Evolutionary conservation across 2,329 filamentous ascomycete species (phyloP).

Genomic region (Pezicula carpinea): DNA sequence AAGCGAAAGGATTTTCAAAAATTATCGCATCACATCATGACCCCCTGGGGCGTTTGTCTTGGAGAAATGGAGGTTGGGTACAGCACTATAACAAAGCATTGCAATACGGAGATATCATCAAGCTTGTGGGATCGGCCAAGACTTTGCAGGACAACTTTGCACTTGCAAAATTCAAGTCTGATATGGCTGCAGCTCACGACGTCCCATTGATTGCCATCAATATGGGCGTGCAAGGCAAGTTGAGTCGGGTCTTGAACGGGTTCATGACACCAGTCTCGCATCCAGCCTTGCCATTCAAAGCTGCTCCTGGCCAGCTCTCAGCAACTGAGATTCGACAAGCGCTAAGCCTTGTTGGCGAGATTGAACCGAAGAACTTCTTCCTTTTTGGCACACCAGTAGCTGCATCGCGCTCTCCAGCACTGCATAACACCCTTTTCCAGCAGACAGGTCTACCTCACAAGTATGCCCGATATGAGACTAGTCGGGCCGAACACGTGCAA

Average conservation of each 20-base stretch:
- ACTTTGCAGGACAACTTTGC: slow-evolving; percentile 81
- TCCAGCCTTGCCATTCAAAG: slow-evolving; percentile 82
- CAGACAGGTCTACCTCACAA: slow-evolving; percentile 75
- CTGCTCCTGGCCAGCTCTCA: slow-evolving; percentile 89
- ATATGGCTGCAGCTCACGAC: slow-evolving; percentile 67
- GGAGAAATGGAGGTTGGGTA: slow-evolving; percentile 91
- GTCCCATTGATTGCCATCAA: slow-evolving; percentile 93
- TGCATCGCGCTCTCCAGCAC: slow-evolving; percentile 76
- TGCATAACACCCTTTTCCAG: slow-evolving; percentile 83
- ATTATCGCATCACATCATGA: slow-evolving; percentile 98
- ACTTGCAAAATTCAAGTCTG: slow-evolving; percentile 74
- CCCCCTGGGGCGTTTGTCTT: slow-evolving; percentile 70
- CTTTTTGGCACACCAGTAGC: slow-evolving; percentile 84
- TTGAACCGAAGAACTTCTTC: slow-evolving; percentile 72
- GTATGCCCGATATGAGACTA: slow-evolving; percentile 76
- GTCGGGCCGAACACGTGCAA: slow-evolving; percentile 54
- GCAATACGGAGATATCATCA: slow-evolving; percentile 88
- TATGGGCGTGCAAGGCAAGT: slow-evolving; percentile 83
- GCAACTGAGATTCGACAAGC: slow-evolving; percentile 81
- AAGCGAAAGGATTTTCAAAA: slow-evolving; percentile 63
- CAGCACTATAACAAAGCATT: slow-evolving; percentile 84
- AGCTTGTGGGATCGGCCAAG: slow-evolving; percentile 80
- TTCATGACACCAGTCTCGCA: slow-evolving; percentile 97
- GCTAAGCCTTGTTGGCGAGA: slow-evolving; percentile 72
- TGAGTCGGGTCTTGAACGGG: slow-evolving; percentile 83